These are phyloP conservation scores for Entomortierella chlamydospora DNA, from an alignment of 192 early-diverging fungal genomes.

Conservation along the genomic window DNA sequence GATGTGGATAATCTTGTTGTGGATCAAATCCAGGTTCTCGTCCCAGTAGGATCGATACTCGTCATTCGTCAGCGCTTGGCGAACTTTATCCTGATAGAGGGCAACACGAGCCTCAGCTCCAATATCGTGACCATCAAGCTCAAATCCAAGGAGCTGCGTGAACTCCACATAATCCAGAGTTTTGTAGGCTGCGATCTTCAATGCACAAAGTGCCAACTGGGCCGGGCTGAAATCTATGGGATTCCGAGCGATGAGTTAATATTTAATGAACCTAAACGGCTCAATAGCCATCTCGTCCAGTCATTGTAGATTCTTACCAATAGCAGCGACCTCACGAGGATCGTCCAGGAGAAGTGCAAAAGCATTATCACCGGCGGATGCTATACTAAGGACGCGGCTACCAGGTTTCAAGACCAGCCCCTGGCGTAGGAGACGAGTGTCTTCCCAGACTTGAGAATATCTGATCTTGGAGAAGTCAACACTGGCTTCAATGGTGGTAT, in stretches of 20 bases:
- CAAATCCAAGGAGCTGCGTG: constrained; percentile 49
- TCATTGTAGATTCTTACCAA: constrained; percentile 26
- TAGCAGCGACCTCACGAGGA: constrained; percentile 44
- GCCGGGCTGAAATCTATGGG: constrained; percentile 45
- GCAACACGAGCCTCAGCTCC: constrained; percentile 34
- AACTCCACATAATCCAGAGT: constrained; percentile 38
- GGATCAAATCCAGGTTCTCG: constrained; percentile 45
- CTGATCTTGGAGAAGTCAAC: constrained; percentile 55
- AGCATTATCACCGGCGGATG: constrained; percentile 52
- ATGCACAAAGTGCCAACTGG: constrained; percentile 42
- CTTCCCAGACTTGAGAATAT: constrained; percentile 54
- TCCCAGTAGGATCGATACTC: constrained; percentile 50
- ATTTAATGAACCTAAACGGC: too few species aligned
- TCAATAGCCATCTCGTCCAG: too few species aligned
- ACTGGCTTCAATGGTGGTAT: constrained; percentile 36
- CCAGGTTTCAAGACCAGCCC: constrained; percentile 42
- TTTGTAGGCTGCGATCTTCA: constrained; percentile 53
- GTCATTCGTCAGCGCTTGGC: constrained; percentile 21
- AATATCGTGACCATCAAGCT: constrained; percentile 36
- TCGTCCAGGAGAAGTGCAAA: constrained; percentile 47
- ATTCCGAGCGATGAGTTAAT: not conserved
- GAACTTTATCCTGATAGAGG: constrained; percentile 45
- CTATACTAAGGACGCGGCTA: constrained; percentile 52
- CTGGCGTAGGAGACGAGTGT: constrained; percentile 47
- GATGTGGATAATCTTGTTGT: constrained; percentile 47